A percentile compares a stretch with the other conserved stretches of the same genome.
phyloP scores from a whole-genome alignment of 2,329 filamentous ascomycete species.

The Alternaria sp. region DNA sequence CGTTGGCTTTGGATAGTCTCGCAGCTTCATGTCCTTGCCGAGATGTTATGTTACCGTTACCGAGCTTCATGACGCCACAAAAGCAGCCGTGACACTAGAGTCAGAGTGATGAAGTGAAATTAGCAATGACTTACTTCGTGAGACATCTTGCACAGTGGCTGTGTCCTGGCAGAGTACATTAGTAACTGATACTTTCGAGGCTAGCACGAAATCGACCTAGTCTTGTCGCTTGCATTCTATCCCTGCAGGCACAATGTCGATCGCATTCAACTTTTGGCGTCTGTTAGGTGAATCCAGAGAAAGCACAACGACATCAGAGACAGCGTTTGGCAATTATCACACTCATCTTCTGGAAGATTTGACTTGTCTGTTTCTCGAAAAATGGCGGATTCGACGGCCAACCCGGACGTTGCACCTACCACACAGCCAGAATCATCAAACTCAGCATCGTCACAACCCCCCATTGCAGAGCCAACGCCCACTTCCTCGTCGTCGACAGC shows the following conservation, averaged over 20 bases:
- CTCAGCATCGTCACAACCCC: constrained; percentile 5
- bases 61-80: too few relatives aligned
- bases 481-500: constrained; percentile 24
- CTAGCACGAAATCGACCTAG: constrained; percentile 2
- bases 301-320: constrained; percentile 8
- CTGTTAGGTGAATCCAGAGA: neutral
- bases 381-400: constrained; percentile 4
- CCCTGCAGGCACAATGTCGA: constrained; percentile 15
- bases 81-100: too few relatives aligned
- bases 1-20: too few relatives aligned
- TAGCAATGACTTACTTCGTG: neutral
- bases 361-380: neutral
- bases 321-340: neutral
- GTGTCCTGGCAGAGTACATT: neutral
- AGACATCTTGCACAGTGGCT: neutral
- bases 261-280: constrained; percentile 13
- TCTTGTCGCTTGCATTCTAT: neutral
- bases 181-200: neutral
- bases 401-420: neutral
- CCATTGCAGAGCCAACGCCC: neutral
- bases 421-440: constrained; percentile 1
- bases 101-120: too few relatives aligned
- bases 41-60: too few relatives aligned
- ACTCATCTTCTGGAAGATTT: neutral
- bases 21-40: too few relatives aligned